A percentile compares a stretch with the other conserved stretches of the same genome.
Evolutionary conservation across 2,329 filamentous ascomycete genomes (phyloP).

Genomic region (Aspergillus carbonarius): DNA sequence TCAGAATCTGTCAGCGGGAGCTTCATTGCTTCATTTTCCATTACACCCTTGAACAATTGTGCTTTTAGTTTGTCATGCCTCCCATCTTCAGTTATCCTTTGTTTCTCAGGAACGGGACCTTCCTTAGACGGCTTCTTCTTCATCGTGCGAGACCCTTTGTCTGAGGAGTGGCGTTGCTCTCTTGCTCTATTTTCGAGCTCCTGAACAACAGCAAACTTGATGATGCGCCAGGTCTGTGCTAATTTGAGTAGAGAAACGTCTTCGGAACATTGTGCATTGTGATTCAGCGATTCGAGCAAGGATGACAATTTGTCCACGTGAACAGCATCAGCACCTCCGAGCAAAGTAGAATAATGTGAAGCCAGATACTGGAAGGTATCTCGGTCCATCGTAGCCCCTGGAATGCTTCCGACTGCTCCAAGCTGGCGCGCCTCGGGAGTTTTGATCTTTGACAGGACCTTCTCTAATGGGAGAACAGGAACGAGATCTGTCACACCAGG

Average conservation of each 20-base stretch:
- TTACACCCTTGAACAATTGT: slow-evolving; percentile 45
- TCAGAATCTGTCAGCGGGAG: slow-evolving; percentile 40
- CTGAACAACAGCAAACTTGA: slow-evolving; percentile 52
- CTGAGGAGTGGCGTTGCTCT: slow-evolving; percentile 26
- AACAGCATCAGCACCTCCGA: slow-evolving; percentile 28
- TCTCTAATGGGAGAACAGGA: slow-evolving; percentile 52
- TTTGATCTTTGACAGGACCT: slow-evolving; percentile 47
- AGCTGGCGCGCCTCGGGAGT: slow-evolving; percentile 45
- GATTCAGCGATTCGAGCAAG: slow-evolving; percentile 48
- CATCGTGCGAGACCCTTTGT: slow-evolving; percentile 20
- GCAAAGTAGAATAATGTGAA: slow-evolving; percentile 42
- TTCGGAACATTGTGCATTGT: slow-evolving; percentile 56
- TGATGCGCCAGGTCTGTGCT: slow-evolving; percentile 60
- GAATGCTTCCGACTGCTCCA: slow-evolving; percentile 51
- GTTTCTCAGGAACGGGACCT: slow-evolving; percentile 26
- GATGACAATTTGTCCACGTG: slow-evolving; percentile 28
- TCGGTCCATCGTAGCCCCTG: slow-evolving; percentile 46
- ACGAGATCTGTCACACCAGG: slow-evolving; percentile 48
- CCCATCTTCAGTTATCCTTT: slow-evolving; percentile 29
- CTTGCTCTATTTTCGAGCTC: slow-evolving; percentile 47
- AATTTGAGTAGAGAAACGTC: slow-evolving; percentile 51
- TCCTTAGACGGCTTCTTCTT: slow-evolving; percentile 33
- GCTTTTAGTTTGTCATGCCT: slow-evolving; percentile 42
- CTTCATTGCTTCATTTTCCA: slow-evolving; percentile 37
- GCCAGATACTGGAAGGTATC: slow-evolving; percentile 45